phyloP scores from a whole-genome alignment of 1,139 yeast genomes.

The Debaryomyces sp. region DNA sequence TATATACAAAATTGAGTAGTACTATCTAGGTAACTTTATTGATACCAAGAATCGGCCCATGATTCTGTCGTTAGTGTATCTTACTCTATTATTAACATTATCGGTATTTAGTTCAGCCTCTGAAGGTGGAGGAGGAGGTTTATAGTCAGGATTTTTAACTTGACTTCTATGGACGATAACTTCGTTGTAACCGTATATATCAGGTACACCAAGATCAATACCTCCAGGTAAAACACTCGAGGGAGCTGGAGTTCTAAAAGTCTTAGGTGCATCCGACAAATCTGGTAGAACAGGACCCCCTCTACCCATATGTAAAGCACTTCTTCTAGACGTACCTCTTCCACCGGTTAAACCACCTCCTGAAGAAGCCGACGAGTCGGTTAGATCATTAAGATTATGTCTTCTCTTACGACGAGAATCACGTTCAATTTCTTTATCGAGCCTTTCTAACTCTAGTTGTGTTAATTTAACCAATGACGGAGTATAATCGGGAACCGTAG shows the following conservation, averaged over 20 bases:
- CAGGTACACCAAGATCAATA: slow-evolving; percentile 68
- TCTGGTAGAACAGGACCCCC: slow-evolving; percentile 79
- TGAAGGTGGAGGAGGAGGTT: slow-evolving; percentile 25
- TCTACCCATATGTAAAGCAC: slow-evolving; percentile 42
- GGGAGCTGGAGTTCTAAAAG: slow-evolving; percentile 87
- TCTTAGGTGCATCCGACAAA: slow-evolving; percentile 77
- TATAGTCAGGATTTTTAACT: slow-evolving; percentile 32
- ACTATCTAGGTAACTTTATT: slow-evolving; percentile 11
- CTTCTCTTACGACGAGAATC: slow-evolving; percentile 90
- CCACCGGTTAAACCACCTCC: slow-evolving; percentile 43
- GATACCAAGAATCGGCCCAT: slow-evolving; percentile 22
- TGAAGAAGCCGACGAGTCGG: slow-evolving; percentile 31
- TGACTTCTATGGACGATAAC: slow-evolving; percentile 36
- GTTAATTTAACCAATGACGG: slow-evolving; percentile 78
- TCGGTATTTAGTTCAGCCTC: not conserved
- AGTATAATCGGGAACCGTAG: slow-evolving; percentile 58
- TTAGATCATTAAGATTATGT: slow-evolving; percentile 45
- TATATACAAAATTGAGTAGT: not conserved
- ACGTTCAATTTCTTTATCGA: slow-evolving; percentile 89
- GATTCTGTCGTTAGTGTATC: slow-evolving; percentile 22
- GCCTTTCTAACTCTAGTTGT: slow-evolving; percentile 74
- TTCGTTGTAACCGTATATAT: slow-evolving; percentile 56
- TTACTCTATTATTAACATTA: slow-evolving; percentile 17
- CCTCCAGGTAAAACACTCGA: slow-evolving; percentile 85
- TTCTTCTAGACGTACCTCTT: slow-evolving; percentile 55